Evolutionary conservation across 2,329 filamentous ascomycete species (phyloP).

Genomic region (Aspergillus floridensis): DNA sequence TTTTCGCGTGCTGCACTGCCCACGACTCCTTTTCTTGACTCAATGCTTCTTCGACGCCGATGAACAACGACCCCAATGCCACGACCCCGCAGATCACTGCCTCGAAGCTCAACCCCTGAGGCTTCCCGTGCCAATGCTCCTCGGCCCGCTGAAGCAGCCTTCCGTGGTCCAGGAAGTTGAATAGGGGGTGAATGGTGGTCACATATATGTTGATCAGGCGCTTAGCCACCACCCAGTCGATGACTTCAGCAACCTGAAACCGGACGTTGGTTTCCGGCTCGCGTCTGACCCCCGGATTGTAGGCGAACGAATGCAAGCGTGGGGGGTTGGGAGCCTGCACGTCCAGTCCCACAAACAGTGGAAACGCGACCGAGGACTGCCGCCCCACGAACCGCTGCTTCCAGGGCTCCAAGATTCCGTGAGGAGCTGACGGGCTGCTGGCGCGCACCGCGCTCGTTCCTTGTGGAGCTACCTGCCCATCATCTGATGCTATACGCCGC

Average conservation of each 20-base stretch:
- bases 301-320: conserved; percentile 38
- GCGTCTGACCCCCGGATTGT: conserved; percentile 32
- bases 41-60: conserved; percentile 4
- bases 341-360: conserved; percentile 30
- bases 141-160: conserved; percentile 21
- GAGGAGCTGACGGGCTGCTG: conserved; percentile 4
- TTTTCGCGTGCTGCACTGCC: conserved; percentile 37
- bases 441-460: neutral
- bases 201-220: conserved; percentile 31
- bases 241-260: conserved; percentile 19
- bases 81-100: conserved; percentile 32
- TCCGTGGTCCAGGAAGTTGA: conserved; percentile 32
- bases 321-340: conserved; percentile 34
- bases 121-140: conserved; percentile 30
- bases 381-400: conserved; percentile 32
- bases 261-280: conserved; percentile 26
- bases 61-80: conserved; percentile 35
- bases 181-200: conserved; percentile 30
- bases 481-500: neutral
- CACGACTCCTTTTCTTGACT: conserved; percentile 26
- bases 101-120: conserved; percentile 31
- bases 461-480: neutral
- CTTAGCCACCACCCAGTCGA: conserved; percentile 7
- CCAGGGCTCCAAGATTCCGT: conserved; percentile 29
- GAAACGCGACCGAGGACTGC: conserved; percentile 34